Conservation (phyloP, 1,284 basidiomycete genomes). For the Ustilago curta region DNA sequence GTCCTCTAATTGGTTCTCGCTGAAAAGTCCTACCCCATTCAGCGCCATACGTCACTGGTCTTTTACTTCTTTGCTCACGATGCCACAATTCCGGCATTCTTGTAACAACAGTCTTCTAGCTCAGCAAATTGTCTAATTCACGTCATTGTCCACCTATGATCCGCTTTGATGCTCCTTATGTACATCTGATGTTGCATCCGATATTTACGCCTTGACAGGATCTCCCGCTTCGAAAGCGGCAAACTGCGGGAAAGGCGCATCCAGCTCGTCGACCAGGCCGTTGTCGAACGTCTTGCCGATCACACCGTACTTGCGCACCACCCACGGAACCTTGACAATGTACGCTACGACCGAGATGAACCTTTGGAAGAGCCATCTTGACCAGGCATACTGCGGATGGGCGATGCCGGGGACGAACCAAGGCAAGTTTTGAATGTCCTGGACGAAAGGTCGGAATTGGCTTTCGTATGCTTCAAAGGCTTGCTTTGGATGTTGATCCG, state of each 20-base stretch:
- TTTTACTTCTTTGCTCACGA: not conserved
- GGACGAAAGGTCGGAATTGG: slow-evolving; percentile 38
- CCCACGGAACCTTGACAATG: slow-evolving; percentile 6
- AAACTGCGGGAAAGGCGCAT: slow-evolving; percentile 24
- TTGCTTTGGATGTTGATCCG: slow-evolving; percentile 14
- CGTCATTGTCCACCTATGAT: not conserved
- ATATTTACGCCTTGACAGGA: not conserved
- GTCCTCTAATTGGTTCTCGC: not conserved
- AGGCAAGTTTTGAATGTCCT: slow-evolving; percentile 39
- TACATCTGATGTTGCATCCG: not conserved
- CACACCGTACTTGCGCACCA: slow-evolving; percentile 8
- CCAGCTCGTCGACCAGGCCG: slow-evolving; percentile 16
- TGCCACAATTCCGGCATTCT: not conserved
- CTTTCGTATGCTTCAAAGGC: slow-evolving; percentile 44
- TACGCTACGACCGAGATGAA: slow-evolving; percentile 12
- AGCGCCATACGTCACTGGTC: not conserved
- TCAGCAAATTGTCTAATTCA: not conserved
- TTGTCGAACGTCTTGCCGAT: slow-evolving; percentile 4
- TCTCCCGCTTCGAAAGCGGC: slow-evolving; percentile 5
- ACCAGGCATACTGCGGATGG: slow-evolving; percentile 16
- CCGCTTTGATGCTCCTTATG: not conserved
- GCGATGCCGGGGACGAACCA: slow-evolving; percentile 33
- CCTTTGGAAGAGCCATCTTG: slow-evolving; percentile 15
- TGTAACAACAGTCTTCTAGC: slow-evolving; percentile 20
- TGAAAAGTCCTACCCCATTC: not conserved